These are phyloP conservation scores for Wickerhamomyces sp. DNA, from an alignment of 1,139 yeast species.

Conservation along the genomic window DNA sequence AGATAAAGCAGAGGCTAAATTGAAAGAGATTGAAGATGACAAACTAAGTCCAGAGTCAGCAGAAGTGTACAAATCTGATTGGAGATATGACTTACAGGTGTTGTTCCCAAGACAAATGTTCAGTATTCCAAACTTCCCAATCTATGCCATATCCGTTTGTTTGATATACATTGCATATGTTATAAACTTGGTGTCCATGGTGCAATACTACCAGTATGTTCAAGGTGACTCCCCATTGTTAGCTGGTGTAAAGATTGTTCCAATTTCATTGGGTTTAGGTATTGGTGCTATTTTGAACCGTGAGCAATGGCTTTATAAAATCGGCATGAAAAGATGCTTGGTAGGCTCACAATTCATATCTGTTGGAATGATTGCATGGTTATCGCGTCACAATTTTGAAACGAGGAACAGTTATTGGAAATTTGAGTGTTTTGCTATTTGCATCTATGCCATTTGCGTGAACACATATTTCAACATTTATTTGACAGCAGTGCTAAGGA, in stretches of 20 bases:
- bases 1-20: slow-evolving; percentile 2
- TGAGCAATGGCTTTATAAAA: slow-evolving; percentile 14
- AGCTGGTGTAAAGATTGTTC: slow-evolving; percentile 24
- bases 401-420: slow-evolving; percentile 25
- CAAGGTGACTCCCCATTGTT: slow-evolving; percentile 22
- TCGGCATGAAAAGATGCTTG: slow-evolving; percentile 18
- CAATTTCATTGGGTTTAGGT: slow-evolving; percentile 14
- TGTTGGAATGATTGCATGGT: slow-evolving; percentile 19
- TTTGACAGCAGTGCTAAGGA: slow-evolving; percentile 21
- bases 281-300: slow-evolving; percentile 2
- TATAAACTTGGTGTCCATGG: slow-evolving; percentile 5
- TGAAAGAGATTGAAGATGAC: background rate
- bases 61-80: slow-evolving; percentile 1
- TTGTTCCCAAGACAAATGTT: slow-evolving; percentile 19
- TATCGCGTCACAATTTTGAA: slow-evolving; percentile 18
- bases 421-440: slow-evolving; percentile 19
- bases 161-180: slow-evolving; percentile 12
- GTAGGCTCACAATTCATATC: slow-evolving; percentile 13
- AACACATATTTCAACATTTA: slow-evolving; percentile 10
- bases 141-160: slow-evolving; percentile 9
- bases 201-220: slow-evolving; percentile 15
- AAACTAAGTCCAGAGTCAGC: background rate
- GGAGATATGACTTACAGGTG: slow-evolving; percentile 11
- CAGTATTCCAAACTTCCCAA: slow-evolving; percentile 16
- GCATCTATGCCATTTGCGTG: slow-evolving; percentile 17